phyloP scores from a whole-genome alignment of 306 rosid genomes.

The Cucumis melo region DNA sequence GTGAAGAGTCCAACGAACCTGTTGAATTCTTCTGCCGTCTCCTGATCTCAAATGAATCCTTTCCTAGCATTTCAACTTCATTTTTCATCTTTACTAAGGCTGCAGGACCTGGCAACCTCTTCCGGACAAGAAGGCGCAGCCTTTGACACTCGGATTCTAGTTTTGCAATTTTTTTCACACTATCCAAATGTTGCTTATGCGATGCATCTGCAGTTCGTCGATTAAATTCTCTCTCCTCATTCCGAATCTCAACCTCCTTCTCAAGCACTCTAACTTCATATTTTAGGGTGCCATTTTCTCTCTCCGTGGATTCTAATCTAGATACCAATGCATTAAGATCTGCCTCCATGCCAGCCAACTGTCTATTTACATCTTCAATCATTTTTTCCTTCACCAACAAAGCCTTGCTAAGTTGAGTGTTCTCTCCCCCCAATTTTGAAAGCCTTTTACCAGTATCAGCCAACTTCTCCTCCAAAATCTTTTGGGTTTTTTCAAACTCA shows the following conservation, averaged over 20 bases:
- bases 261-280: slow-evolving; percentile 77
- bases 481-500: slow-evolving; percentile 44
- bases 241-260: slow-evolving; percentile 85
- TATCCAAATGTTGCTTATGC: slow-evolving; percentile 67
- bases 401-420: slow-evolving; percentile 47
- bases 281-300: slow-evolving; percentile 44
- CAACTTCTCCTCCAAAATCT: slow-evolving; percentile 48
- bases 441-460: slow-evolving; percentile 46
- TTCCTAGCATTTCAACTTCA: slow-evolving; percentile 73
- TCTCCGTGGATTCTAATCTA: slow-evolving; percentile 59
- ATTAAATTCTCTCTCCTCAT: slow-evolving; percentile 78
- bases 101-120: slow-evolving; percentile 90
- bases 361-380: slow-evolving; percentile 50
- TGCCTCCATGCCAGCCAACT: slow-evolving; percentile 38
- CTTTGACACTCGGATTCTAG: slow-evolving; percentile 93
- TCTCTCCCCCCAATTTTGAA: slow-evolving; percentile 40
- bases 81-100: slow-evolving; percentile 71
- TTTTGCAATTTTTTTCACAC: slow-evolving; percentile 56
- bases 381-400: slow-evolving; percentile 45
- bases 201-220: slow-evolving; percentile 60
- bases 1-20: slow-evolving; percentile 27
- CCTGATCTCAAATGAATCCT: slow-evolving; percentile 40
- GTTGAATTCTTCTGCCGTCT: slow-evolving; percentile 34
- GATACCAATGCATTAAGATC: slow-evolving; percentile 39
- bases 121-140: slow-evolving; percentile 63